A percentile compares a stretch with the other conserved stretches of the same genome.
Conservation (phyloP, 441 rosid species). For the Omphalea diandra region DNA sequence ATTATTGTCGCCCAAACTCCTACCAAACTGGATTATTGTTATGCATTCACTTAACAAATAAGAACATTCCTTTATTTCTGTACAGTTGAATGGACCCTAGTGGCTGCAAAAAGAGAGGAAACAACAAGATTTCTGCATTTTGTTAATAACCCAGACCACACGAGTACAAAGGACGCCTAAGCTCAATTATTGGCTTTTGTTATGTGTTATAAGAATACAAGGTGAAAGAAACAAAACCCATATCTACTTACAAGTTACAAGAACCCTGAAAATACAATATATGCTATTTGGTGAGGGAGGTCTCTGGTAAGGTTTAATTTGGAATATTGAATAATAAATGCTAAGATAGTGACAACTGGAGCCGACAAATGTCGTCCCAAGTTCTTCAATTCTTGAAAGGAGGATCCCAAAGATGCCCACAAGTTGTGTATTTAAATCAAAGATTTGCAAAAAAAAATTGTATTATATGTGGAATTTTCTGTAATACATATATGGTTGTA, state of each 20-base stretch:
- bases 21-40: constrained; percentile 4
- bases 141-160: constrained; percentile 5
- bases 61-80: constrained; percentile 1
- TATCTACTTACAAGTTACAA: constrained; percentile 5
- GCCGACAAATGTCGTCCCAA: constrained; percentile 16
- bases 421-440: neutral
- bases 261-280: constrained; percentile 20
- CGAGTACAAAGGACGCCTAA: constrained; percentile 13
- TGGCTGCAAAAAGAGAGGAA: constrained; percentile 11
- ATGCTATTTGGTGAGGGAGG: constrained; percentile 33
- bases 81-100: constrained; percentile 10
- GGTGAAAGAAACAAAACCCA: constrained; percentile 23
- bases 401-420: constrained; percentile 23
- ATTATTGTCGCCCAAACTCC: constrained; percentile 20
- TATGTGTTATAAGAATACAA: constrained; percentile 12
- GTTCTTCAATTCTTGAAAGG: constrained; percentile 12
- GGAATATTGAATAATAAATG: constrained; percentile 21
- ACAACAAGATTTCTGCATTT: neutral
- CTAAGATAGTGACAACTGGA: constrained; percentile 15
- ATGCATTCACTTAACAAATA: neutral
- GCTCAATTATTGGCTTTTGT: constrained; percentile 19
- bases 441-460: neutral
- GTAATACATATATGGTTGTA: neutral
- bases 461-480: constrained; percentile 10
- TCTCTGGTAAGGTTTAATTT: neutral